phyloP scores from a whole-genome alignment of 2,329 filamentous ascomycete species.

The Lasiodiplodia theobromae region DNA sequence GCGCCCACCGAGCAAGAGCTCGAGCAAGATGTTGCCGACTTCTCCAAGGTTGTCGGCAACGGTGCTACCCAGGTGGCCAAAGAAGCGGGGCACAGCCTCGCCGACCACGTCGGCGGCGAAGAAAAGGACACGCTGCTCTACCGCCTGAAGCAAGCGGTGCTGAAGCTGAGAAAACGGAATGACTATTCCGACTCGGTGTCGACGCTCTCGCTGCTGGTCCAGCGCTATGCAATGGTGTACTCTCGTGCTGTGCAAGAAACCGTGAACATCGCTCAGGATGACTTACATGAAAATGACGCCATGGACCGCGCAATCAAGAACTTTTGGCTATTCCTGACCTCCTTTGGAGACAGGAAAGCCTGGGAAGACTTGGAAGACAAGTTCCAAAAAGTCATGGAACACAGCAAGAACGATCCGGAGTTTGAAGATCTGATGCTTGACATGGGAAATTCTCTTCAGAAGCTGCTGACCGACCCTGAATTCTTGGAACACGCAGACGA shows the following conservation, averaged over 20 bases:
- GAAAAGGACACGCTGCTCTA: conserved; percentile 76
- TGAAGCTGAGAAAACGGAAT: conserved; percentile 74
- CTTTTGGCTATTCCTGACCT: conserved; percentile 80
- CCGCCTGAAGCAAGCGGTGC: conserved; percentile 77
- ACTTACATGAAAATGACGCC: conserved; percentile 75
- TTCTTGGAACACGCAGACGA: conserved; percentile 81
- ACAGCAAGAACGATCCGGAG: conserved; percentile 78
- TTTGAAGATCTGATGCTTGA: conserved; percentile 81
- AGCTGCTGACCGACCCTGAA: conserved; percentile 82
- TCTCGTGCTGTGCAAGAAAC: conserved; percentile 75
- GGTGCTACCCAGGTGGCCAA: conserved; percentile 56
- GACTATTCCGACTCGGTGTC: conserved; percentile 91
- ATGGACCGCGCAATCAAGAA: conserved; percentile 78
- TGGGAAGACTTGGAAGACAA: conserved; percentile 78
- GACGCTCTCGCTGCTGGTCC: conserved; percentile 75
- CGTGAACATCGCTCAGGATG: conserved; percentile 70
- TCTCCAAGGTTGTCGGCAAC: conserved; percentile 54
- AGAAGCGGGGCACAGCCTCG: conserved; percentile 73
- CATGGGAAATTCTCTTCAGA: conserved; percentile 76
- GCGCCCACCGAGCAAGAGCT: conserved; percentile 70
- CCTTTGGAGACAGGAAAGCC: conserved; percentile 75
- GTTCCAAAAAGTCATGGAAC: conserved; percentile 74
- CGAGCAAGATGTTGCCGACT: conserved; percentile 53
- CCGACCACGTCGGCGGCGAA: conserved; percentile 74
- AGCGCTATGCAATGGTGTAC: conserved; percentile 80